phyloP scores from a whole-genome alignment of 2,329 filamentous ascomycete genomes.

The Aspergillus tamarii region DNA sequence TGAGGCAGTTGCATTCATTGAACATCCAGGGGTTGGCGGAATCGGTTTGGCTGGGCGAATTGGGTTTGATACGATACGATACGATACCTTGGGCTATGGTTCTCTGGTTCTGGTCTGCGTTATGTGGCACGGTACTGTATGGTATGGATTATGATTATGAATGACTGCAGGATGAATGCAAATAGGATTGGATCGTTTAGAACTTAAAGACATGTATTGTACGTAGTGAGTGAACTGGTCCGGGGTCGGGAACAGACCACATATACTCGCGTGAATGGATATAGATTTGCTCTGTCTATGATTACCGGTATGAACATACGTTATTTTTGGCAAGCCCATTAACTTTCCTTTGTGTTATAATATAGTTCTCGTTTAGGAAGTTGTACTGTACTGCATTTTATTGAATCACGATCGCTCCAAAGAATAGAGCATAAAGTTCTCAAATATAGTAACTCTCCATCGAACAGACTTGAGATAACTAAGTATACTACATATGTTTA shows the following conservation, averaged over 20 bases:
- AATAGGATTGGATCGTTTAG: neutral
- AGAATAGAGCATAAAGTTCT: too few relatives aligned
- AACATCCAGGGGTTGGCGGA: neutral
- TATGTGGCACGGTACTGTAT: neutral
- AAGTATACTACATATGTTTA: too few relatives aligned
- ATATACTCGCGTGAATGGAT: neutral
- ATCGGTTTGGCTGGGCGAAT: neutral
- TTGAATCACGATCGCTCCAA: too few relatives aligned
- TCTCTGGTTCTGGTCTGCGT: neutral
- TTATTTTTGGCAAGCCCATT: too few relatives aligned
- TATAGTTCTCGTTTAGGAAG: too few relatives aligned
- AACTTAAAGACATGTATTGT: too few relatives aligned
- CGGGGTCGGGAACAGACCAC: neutral
- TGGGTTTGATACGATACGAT: neutral
- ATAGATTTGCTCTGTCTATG: neutral
- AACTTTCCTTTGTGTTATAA: too few relatives aligned
- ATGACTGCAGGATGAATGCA: neutral
- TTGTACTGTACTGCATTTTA: too few relatives aligned
- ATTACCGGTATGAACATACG: too few relatives aligned
- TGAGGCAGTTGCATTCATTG: neutral
- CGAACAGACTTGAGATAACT: too few relatives aligned
- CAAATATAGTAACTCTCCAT: too few relatives aligned
- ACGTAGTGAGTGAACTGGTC: neutral
- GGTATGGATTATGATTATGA: neutral
- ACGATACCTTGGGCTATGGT: neutral